Evolutionary conservation across 2,329 filamentous ascomycete species (phyloP).

Genomic region (Sclerotinia subarctica): DNA sequence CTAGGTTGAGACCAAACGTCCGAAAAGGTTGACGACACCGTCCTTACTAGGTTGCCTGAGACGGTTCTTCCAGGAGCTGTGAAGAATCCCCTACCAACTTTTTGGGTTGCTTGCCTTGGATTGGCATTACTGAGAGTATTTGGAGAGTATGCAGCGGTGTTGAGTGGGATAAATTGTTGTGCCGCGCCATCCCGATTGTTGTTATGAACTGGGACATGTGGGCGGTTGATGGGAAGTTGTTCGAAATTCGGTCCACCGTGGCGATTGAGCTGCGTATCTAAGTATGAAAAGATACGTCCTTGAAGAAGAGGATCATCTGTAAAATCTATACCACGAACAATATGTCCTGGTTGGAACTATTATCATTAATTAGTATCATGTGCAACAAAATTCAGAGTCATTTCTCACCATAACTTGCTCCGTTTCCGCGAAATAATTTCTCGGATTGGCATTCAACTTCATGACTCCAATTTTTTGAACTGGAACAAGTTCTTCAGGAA

Average conservation of each 20-base stretch:
- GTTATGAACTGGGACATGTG: constrained; percentile 39
- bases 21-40: constrained; percentile 60
- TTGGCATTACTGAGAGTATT: constrained; percentile 63
- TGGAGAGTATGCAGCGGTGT: constrained; percentile 62
- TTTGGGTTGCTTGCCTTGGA: constrained; percentile 64
- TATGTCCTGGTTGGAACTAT: constrained; percentile 49
- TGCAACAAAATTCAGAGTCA: not conserved
- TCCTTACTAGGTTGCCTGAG: constrained; percentile 54
- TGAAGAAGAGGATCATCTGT: constrained; percentile 67
- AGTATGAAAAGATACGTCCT: constrained; percentile 65
- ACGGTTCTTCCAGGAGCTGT: constrained; percentile 56
- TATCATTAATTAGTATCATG: not conserved
- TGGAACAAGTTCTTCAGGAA: constrained; percentile 48
- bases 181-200: constrained; percentile 72
- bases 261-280: constrained; percentile 59
- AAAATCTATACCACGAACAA: constrained; percentile 63
- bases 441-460: constrained; percentile 42
- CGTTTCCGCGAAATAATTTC: constrained; percentile 62
- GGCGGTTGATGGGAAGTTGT: constrained; percentile 48
- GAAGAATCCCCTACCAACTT: constrained; percentile 65
- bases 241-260: constrained; percentile 53
- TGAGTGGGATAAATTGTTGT: constrained; percentile 66
- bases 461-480: constrained; percentile 49
- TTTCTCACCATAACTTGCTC: constrained; percentile 53
- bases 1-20: constrained; percentile 71